Conservation (phyloP, 257 asterid genomes). For the Coffea canephora region DNA sequence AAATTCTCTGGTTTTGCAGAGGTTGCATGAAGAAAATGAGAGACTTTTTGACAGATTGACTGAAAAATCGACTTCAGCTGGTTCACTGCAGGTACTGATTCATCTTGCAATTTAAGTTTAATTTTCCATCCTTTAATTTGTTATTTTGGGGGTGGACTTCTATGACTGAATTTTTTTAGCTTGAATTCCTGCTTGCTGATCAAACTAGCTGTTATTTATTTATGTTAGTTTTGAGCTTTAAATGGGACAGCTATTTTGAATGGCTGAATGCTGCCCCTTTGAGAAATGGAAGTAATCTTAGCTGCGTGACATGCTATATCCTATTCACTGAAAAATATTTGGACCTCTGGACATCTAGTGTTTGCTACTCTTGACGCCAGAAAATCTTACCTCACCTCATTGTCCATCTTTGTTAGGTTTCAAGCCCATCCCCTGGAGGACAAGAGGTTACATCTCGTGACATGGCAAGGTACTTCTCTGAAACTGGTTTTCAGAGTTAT, state of each 20-base stretch:
- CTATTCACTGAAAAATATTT: slow-evolving; percentile 4
- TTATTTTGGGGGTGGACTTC: not conserved
- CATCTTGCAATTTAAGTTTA: not conserved
- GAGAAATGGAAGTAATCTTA: not conserved
- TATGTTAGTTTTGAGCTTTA: not conserved
- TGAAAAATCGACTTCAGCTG: slow-evolving; percentile 77
- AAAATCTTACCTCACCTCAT: slow-evolving; percentile 19
- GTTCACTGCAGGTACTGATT: slow-evolving; percentile 68
- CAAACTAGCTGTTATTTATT: not conserved
- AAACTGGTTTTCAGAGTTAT: slow-evolving; percentile 19
- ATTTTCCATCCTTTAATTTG: not conserved
- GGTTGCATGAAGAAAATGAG: slow-evolving; percentile 97
- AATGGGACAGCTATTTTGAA: not conserved
- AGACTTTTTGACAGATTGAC: slow-evolving; percentile 91
- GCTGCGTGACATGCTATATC: not conserved
- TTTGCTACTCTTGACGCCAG: slow-evolving; percentile 1
- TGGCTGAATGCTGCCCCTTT: not conserved
- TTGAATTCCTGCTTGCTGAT: not conserved
- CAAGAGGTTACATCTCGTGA: slow-evolving; percentile 55
- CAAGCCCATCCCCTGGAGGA: slow-evolving; percentile 63
- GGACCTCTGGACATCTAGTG: not conserved
- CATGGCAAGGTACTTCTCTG: slow-evolving; percentile 53
- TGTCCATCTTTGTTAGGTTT: slow-evolving; percentile 48
- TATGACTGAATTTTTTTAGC: not conserved
- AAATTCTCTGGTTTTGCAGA: slow-evolving; percentile 40